Percentiles rank a stretch among this genome's conserved stretches.
Conservation (phyloP, 2,329 filamentous ascomycete genomes). For the Xylariaceae sp. region DNA sequence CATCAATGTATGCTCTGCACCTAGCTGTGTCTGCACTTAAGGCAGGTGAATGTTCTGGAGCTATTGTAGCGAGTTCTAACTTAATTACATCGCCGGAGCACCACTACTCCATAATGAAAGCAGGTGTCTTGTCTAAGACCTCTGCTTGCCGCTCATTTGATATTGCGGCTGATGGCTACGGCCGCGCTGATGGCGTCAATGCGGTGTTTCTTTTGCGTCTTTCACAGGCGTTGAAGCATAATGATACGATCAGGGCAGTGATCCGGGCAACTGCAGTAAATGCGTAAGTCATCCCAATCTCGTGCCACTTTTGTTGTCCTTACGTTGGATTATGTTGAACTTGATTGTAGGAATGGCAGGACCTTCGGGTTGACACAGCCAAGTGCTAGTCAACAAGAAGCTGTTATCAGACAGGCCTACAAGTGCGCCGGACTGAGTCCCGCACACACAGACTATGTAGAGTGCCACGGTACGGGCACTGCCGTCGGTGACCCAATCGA, state of each 20-base stretch:
- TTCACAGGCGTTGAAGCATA: conserved; percentile 33
- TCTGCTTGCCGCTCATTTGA: conserved; percentile 39
- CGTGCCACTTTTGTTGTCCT: conserved; percentile 22
- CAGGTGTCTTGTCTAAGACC: conserved; percentile 34
- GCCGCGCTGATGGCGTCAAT: conserved; percentile 46
- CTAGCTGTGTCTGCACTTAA: conserved; percentile 15
- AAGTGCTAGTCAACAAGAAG: conserved; percentile 30
- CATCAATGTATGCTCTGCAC: conserved; percentile 25
- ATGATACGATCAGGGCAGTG: conserved; percentile 13
- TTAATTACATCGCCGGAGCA: conserved; percentile 21
- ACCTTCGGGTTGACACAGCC: conserved; percentile 46
- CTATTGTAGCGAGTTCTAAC: conserved; percentile 24
- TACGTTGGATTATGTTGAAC: conserved; percentile 1
- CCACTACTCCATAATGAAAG: conserved; percentile 18
- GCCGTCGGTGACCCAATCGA: conserved; percentile 25
- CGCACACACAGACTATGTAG: conserved; percentile 18
- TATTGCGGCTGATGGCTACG: conserved; percentile 46
- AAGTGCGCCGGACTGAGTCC: conserved; percentile 25
- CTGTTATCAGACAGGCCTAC: conserved; percentile 35
- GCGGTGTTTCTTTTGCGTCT: conserved; percentile 43
- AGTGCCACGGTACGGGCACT: conserved; percentile 29
- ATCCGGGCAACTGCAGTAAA: conserved; percentile 19
- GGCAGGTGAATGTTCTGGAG: conserved; percentile 19
- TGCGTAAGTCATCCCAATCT: conserved; percentile 14
- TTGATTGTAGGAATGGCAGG: conserved; percentile 34